These are phyloP conservation scores for Astrephomene gubernaculifera DNA, from an alignment of 139 green algal species.

Conservation along the genomic window DNA sequence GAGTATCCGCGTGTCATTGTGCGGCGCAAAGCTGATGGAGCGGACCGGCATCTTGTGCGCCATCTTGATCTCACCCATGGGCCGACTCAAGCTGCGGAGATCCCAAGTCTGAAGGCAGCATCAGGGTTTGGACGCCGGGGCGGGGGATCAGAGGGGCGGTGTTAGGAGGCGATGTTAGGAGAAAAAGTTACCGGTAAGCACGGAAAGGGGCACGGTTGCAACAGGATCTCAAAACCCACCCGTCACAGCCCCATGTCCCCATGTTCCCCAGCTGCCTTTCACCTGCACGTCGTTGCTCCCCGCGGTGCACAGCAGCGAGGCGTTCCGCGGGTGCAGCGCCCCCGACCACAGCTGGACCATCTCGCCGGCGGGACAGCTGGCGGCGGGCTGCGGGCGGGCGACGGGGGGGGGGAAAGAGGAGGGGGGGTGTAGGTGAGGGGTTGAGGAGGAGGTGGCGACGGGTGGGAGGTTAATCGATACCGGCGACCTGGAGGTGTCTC, in stretches of 20 bases:
- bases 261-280: neutral
- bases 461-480: too few species aligned
- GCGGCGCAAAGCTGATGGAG: constrained; percentile 76
- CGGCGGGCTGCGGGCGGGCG: constrained; percentile 5
- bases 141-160: too few species aligned
- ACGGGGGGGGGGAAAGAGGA: neutral
- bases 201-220: neutral
- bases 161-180: too few species aligned
- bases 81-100: constrained; percentile 61
- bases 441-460: too few species aligned
- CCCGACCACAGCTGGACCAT: constrained; percentile 73
- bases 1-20: constrained; percentile 65
- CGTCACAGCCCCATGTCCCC: too few species aligned
- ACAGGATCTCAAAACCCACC: neutral
- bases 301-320: constrained; percentile 56
- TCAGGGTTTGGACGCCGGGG: neutral
- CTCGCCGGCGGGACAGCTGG: constrained; percentile 50
- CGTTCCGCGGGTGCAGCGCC: constrained; percentile 66
- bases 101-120: constrained; percentile 72
- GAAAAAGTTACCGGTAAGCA: neutral
- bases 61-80: constrained; percentile 28
- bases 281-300: constrained; percentile 74
- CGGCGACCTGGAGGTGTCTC: too few species aligned
- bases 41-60: constrained; percentile 80
- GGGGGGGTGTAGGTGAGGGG: neutral